Conservation (phyloP, 495 filamentous ascomycete species). For the Podospora pseudopauciseta region DNA sequence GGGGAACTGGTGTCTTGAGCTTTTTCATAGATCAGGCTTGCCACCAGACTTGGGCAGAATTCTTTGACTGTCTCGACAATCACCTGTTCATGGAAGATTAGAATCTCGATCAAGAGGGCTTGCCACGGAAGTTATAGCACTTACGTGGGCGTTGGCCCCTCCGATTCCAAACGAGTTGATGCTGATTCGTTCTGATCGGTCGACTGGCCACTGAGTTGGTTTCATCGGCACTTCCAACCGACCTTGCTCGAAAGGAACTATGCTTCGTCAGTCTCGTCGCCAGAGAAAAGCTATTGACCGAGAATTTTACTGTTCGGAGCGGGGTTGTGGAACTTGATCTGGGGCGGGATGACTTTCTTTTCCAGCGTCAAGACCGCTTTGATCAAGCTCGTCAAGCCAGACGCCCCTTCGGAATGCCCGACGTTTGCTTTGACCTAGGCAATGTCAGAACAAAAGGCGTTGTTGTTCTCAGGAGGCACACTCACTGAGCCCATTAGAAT, state of each 20-base stretch:
- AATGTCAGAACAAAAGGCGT: not conserved
- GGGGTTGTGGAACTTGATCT: conserved; percentile 31
- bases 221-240: conserved; percentile 25
- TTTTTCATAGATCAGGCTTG: not conserved
- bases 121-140: not conserved
- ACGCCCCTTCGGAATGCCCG: conserved; percentile 48
- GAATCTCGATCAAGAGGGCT: not conserved
- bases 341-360: conserved; percentile 41
- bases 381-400: conserved; percentile 51
- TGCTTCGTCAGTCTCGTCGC: too few species aligned
- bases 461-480: too few species aligned
- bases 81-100: not conserved
- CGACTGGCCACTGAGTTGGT: conserved; percentile 25
- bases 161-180: conserved; percentile 55
- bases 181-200: conserved; percentile 27
- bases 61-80: not conserved
- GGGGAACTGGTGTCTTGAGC: too few species aligned
- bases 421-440: not conserved
- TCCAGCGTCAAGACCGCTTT: conserved; percentile 49
- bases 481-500: not conserved
- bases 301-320: conserved; percentile 1
- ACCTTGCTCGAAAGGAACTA: conserved; percentile 14
- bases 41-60: not conserved
- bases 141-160: conserved; percentile 31
- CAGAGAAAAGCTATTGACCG: not conserved